Evolutionary conservation across 306 rosid genomes (phyloP).

Genomic region (Trichosanthes truncata): DNA sequence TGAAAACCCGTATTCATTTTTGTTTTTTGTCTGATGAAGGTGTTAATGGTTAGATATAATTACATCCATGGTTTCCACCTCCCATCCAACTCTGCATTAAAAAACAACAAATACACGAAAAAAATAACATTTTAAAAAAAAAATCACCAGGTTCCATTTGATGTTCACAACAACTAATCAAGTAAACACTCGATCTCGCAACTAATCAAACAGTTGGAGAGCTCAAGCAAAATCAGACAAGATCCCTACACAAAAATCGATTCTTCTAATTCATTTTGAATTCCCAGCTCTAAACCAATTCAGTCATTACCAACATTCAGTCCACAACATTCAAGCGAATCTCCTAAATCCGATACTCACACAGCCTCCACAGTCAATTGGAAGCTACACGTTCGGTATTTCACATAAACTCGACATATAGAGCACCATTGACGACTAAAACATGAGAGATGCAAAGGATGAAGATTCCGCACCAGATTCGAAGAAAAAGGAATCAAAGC

Average conservation of each 20-base stretch:
- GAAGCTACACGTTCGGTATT: not conserved
- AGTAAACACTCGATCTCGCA: not conserved
- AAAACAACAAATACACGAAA: not conserved
- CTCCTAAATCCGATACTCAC: not conserved
- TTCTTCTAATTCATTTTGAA: not conserved
- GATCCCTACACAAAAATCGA: not conserved
- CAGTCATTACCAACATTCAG: not conserved
- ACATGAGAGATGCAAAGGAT: not conserved
- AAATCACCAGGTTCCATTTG: not conserved
- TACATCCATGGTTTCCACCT: not conserved
- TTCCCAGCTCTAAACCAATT: not conserved
- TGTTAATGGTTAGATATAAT: not conserved
- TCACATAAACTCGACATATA: not conserved
- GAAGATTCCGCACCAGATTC: not conserved
- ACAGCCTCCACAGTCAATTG: not conserved
- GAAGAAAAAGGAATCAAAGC: not conserved
- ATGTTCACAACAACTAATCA: not conserved
- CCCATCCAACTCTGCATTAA: conserved; percentile 21
- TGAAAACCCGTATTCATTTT: conserved; percentile 36
- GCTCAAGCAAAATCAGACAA: not conserved
- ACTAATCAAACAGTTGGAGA: not conserved
- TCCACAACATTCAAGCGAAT: not conserved
- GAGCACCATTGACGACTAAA: not conserved
- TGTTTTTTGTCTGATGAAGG: not conserved
- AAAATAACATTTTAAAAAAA: not conserved